These are phyloP conservation scores for Fragaria nilgerrensis DNA, from an alignment of 306 rosid species.

Conservation along the genomic window DNA sequence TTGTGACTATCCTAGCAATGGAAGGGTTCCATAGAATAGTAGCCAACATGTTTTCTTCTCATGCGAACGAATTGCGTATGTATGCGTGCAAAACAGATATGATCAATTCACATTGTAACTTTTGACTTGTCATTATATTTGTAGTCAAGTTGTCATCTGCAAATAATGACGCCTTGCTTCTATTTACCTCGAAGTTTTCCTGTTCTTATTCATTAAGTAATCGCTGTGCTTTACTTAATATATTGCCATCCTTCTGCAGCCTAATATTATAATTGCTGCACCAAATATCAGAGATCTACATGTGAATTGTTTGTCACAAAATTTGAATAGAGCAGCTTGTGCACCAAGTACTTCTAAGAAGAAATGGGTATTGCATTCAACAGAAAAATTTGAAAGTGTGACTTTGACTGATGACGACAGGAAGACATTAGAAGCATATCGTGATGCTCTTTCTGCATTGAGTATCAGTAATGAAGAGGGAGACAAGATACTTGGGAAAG, in stretches of 20 bases:
- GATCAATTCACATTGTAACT: background rate
- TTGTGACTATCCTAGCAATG: background rate
- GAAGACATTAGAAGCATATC: conserved; percentile 69
- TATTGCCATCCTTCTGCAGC: conserved; percentile 29
- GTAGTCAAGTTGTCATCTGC: background rate
- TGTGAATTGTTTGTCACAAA: conserved; percentile 26
- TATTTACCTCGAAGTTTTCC: background rate
- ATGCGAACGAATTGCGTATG: background rate
- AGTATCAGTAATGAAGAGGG: conserved; percentile 65
- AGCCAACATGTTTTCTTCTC: background rate
- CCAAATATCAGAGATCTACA: conserved; percentile 31
- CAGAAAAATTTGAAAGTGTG: conserved; percentile 44
- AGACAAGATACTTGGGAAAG: conserved; percentile 86
- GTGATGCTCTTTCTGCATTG: conserved; percentile 50
- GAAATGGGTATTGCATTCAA: conserved; percentile 57
- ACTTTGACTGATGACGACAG: conserved; percentile 50
- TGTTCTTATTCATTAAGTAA: background rate
- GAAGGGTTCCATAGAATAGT: background rate
- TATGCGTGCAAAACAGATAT: background rate
- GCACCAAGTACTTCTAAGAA: conserved; percentile 31
- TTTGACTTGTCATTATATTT: background rate
- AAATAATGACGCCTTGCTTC: background rate
- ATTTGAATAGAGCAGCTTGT: conserved; percentile 30
- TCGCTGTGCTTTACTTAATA: conserved; percentile 4
- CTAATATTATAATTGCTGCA: conserved; percentile 32